These are phyloP conservation scores for Aspergillus ochraceoroseus DNA, from an alignment of 2,329 filamentous ascomycete genomes.

Conservation along the genomic window DNA sequence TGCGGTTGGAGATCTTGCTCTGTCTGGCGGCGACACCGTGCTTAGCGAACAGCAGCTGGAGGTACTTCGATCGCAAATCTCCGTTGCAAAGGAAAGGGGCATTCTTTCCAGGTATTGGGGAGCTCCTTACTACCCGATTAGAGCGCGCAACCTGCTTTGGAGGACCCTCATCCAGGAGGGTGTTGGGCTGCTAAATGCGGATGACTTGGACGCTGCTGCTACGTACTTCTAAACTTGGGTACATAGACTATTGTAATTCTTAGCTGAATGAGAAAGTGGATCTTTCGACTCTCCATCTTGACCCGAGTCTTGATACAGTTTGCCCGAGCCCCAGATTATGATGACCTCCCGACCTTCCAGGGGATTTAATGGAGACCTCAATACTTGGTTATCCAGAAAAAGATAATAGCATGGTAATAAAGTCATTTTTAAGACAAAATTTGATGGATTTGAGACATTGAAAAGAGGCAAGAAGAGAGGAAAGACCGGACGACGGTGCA, in stretches of 20 bases:
- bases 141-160: slow-evolving; percentile 58
- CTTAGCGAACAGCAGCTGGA: slow-evolving; percentile 43
- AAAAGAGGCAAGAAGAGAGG: background rate
- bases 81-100: slow-evolving; percentile 51
- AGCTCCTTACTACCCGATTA: slow-evolving; percentile 55
- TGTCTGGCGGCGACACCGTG: slow-evolving; percentile 32
- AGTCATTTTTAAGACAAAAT: too few species aligned
- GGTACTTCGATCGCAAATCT: slow-evolving; percentile 51
- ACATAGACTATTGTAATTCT: too few species aligned
- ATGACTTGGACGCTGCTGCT: slow-evolving; percentile 55
- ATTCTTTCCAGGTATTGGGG: slow-evolving; percentile 61
- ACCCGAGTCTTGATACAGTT: too few species aligned
- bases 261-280: too few species aligned
- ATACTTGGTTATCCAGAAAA: too few species aligned
- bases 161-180: slow-evolving; percentile 53
- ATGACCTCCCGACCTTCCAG: too few species aligned
- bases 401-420: too few species aligned
- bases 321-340: too few species aligned
- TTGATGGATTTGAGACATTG: too few species aligned
- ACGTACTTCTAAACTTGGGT: slow-evolving; percentile 29
- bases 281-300: too few species aligned
- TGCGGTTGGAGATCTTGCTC: slow-evolving; percentile 39
- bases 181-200: slow-evolving; percentile 59
- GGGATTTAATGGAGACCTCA: too few species aligned
- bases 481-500: background rate